Evolutionary conservation across 768 basidiomycete species (phyloP).

Genomic region (Favolaschia claudopus): DNA sequence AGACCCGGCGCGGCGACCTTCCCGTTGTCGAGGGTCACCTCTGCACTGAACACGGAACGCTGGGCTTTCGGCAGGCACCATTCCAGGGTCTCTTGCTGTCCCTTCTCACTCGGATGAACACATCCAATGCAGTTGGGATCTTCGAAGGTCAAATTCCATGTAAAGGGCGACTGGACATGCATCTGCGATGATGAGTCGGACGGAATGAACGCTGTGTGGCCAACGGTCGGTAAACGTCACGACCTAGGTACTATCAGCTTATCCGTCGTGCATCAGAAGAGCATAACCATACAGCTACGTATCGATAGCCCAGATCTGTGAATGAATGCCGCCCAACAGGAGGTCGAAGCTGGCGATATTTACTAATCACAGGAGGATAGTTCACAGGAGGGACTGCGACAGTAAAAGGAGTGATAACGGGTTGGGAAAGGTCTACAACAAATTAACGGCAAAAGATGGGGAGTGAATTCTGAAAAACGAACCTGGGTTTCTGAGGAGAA

Average conservation of each 20-base stretch:
- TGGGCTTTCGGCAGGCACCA: slow-evolving; percentile 10
- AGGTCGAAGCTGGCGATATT: neutral
- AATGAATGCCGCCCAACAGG: neutral
- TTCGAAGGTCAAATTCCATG: neutral
- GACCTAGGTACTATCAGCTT: too few relatives aligned
- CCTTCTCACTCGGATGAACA: neutral
- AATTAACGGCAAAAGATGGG: neutral
- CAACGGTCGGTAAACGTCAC: slow-evolving; percentile 1
- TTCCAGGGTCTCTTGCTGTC: neutral
- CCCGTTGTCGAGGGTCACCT: slow-evolving; percentile 7
- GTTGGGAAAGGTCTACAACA: neutral
- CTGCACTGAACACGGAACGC: slow-evolving; percentile 1
- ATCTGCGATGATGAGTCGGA: too few relatives aligned
- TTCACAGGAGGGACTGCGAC: slow-evolving; percentile 8
- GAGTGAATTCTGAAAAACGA: neutral
- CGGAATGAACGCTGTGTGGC: slow-evolving; percentile 8
- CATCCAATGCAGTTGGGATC: neutral
- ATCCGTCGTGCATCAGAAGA: too few relatives aligned
- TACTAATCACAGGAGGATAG: neutral
- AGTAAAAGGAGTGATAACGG: neutral
- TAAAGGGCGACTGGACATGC: neutral
- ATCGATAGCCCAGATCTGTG: neutral
- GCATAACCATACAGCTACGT: neutral
- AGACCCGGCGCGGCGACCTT: too few relatives aligned
- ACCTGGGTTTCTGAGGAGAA: neutral